Conservation (phyloP, 768 basidiomycete genomes). For the Auriscalpium orientale region DNA sequence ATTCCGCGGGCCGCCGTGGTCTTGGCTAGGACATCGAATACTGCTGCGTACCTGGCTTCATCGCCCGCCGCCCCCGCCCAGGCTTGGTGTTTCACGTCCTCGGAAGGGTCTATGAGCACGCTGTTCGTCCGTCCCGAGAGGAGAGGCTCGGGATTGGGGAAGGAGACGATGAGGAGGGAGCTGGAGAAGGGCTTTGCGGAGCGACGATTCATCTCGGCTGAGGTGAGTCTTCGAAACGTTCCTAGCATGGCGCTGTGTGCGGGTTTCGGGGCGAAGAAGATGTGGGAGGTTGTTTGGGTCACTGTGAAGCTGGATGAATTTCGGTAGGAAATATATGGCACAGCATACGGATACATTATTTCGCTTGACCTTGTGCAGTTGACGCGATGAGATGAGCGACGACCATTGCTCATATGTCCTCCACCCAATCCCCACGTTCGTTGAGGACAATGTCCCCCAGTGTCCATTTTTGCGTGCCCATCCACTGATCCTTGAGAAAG, state of each 20-base stretch:
- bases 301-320: not conserved
- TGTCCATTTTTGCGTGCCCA: constrained; percentile 34
- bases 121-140: constrained; percentile 8
- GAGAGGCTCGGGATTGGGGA: not conserved
- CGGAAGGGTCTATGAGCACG: constrained; percentile 2
- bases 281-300: not conserved
- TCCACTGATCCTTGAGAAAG: constrained; percentile 37
- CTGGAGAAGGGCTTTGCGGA: not conserved
- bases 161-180: constrained; percentile 4
- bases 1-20: not conserved
- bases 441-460: constrained; percentile 27
- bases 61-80: not conserved
- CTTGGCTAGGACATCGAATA: not conserved
- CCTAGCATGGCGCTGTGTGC: not conserved
- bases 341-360: too few species aligned
- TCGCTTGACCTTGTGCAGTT: too few species aligned
- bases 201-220: not conserved
- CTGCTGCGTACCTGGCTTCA: constrained; percentile 2
- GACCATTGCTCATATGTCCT: constrained; percentile 12
- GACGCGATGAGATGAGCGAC: too few species aligned
- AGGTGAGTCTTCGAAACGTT: not conserved
- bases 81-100: constrained; percentile 7
- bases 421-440: constrained; percentile 31
- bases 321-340: not conserved
- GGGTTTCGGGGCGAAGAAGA: not conserved